Evolutionary conservation across 2,329 filamentous ascomycete genomes (phyloP).

Genomic region (Diaporthe longicolla): DNA sequence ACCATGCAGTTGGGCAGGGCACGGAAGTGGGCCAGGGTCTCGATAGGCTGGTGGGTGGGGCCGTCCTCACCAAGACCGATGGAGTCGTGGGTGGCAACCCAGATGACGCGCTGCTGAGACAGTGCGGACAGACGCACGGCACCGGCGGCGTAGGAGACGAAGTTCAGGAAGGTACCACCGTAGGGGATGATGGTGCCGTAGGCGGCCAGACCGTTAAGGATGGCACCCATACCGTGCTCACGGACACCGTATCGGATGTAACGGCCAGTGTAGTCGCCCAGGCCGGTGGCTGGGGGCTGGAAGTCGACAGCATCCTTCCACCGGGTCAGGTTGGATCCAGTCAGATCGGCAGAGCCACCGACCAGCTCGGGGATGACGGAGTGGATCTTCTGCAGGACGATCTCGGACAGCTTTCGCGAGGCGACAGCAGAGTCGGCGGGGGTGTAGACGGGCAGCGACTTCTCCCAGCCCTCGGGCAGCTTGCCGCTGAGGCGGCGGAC

Average conservation of each 20-base stretch:
- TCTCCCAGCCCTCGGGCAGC: conserved; percentile 97
- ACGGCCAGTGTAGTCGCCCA: conserved; percentile 91
- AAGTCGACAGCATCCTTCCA: conserved; percentile 99
- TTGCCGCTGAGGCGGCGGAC: conserved; percentile 83
- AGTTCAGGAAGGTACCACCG: conserved; percentile 98
- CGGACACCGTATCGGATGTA: conserved; percentile 95
- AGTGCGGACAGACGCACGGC: conserved; percentile 94
- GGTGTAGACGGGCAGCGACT: conserved; percentile 91
- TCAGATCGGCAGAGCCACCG: conserved; percentile 97
- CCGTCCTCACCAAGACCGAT: conserved; percentile 99
- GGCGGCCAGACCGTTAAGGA: conserved; percentile 94
- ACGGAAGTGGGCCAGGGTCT: conserved; percentile 98
- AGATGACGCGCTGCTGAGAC: conserved; percentile 91
- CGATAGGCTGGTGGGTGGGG: conserved; percentile 98
- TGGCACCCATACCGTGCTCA: conserved; percentile 92
- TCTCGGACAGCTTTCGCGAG: conserved; percentile 96
- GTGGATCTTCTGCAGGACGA: conserved; percentile 90
- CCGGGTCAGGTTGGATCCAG: conserved; percentile 97
- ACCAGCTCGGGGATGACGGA: conserved; percentile 87
- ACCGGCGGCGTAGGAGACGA: conserved; percentile 97
- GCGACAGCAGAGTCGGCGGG: conserved; percentile 87
- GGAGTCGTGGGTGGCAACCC: conserved; percentile 98
- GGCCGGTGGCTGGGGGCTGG: conserved; percentile 87
- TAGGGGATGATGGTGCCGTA: conserved; percentile 97
- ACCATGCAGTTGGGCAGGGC: conserved; percentile 99